These are phyloP conservation scores for Xanthoconium separans DNA, from an alignment of 1,284 basidiomycete genomes.

Conservation along the genomic window DNA sequence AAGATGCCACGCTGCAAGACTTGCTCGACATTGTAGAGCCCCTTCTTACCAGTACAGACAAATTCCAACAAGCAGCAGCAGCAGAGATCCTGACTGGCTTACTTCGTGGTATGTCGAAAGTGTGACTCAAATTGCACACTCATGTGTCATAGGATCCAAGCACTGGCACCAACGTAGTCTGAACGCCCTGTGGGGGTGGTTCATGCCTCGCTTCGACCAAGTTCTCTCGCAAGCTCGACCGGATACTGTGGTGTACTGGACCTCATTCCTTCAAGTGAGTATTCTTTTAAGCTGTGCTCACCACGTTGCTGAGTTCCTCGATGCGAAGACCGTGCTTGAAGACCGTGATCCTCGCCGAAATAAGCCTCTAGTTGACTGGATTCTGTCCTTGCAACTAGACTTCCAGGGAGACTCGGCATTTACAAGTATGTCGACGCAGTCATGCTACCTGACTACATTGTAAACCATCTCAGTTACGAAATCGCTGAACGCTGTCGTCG, in stretches of 20 bases:
- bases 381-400: conserved; percentile 74
- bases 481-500: conserved; percentile 57
- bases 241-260: conserved; percentile 80
- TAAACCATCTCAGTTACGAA: conserved; percentile 58
- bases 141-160: conserved; percentile 67
- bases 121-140: conserved; percentile 4
- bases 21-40: conserved; percentile 59
- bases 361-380: conserved; percentile 77
- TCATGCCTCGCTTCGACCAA: conserved; percentile 62
- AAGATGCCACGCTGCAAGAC: conserved; percentile 50
- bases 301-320: conserved; percentile 4
- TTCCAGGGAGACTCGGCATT: conserved; percentile 81
- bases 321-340: conserved; percentile 37
- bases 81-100: conserved; percentile 85
- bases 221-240: conserved; percentile 83
- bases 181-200: conserved; percentile 79
- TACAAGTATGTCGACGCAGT: conserved; percentile 49
- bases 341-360: conserved; percentile 87
- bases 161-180: conserved; percentile 78
- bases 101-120: conserved; percentile 50
- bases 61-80: conserved; percentile 90
- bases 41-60: conserved; percentile 68
- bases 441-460: background rate
- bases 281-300: background rate
- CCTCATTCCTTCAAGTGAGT: conserved; percentile 57